A percentile compares a stretch with the other conserved stretches of the same genome.
phyloP scores from a whole-genome alignment of 2,329 filamentous ascomycete genomes.

The Colletotrichum truncatum region DNA sequence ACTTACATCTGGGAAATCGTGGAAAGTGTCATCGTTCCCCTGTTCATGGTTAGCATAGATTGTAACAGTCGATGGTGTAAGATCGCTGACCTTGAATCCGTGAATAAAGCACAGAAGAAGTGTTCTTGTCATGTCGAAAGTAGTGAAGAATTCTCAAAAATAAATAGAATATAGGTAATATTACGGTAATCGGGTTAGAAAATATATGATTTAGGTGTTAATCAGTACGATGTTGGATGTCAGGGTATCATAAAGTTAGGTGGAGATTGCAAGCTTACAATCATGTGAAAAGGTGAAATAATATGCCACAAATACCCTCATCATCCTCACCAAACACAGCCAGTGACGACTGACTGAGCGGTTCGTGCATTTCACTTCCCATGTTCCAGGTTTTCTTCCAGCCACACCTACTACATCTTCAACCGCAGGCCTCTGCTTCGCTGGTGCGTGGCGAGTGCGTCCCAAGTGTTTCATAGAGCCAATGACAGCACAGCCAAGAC shows the following conservation, averaged over 20 bases:
- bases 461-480: slow-evolving; percentile 1
- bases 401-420: slow-evolving; percentile 25
- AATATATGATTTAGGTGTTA: neutral
- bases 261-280: neutral
- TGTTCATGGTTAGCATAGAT: slow-evolving; percentile 37
- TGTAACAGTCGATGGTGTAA: neutral
- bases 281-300: neutral
- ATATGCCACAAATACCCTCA: neutral
- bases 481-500: slow-evolving; percentile 20
- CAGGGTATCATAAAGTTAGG: neutral
- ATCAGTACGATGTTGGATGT: too few relatives aligned
- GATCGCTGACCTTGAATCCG: slow-evolving; percentile 69
- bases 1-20: slow-evolving; percentile 66
- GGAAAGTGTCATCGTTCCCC: slow-evolving; percentile 76
- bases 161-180: neutral
- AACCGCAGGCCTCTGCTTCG: neutral
- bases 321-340: neutral
- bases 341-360: slow-evolving; percentile 27
- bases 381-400: slow-evolving; percentile 28
- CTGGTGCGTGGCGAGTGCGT: slow-evolving; percentile 29
- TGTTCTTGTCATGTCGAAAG: slow-evolving; percentile 56
- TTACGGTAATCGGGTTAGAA: neutral
- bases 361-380: neutral
- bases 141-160: slow-evolving; percentile 30
- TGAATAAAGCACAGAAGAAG: slow-evolving; percentile 79